Conservation (phyloP, 2,329 filamentous ascomycete species). For the Fusarium stilboides region DNA sequence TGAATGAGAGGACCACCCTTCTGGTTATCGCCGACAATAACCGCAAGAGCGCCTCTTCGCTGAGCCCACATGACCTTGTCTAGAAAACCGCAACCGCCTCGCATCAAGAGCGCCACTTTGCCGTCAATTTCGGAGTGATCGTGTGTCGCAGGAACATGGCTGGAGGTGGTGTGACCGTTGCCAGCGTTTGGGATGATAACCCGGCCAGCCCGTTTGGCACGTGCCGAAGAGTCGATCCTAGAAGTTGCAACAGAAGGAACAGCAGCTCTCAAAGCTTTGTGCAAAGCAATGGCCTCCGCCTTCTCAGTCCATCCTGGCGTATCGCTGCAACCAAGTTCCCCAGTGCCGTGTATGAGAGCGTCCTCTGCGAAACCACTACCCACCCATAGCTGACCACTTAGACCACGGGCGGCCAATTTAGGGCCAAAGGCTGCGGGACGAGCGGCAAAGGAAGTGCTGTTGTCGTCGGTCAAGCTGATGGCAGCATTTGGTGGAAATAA, state of each 20-base stretch:
- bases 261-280: conserved; percentile 56
- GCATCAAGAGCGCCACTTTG: conserved; percentile 91
- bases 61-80: conserved; percentile 99
- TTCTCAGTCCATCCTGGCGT: conserved; percentile 87
- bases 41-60: conserved; percentile 85
- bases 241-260: conserved; percentile 42
- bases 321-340: conserved; percentile 95
- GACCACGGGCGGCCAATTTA: conserved; percentile 78
- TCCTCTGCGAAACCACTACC: conserved; percentile 93
- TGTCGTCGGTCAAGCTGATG: conserved; percentile 97
- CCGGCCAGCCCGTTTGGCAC: conserved; percentile 51
- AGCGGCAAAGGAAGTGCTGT: conserved; percentile 96
- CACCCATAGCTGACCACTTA: conserved; percentile 94
- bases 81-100: conserved; percentile 94
- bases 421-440: conserved; percentile 95
- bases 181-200: conserved; percentile 54
- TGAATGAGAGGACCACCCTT: conserved; percentile 91
- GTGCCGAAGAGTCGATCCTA: conserved; percentile 38
- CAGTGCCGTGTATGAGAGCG: conserved; percentile 73
- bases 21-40: conserved; percentile 95
- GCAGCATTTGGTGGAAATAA: conserved; percentile 96
- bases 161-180: conserved; percentile 61
- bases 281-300: conserved; percentile 62
- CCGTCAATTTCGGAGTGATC: conserved; percentile 93
- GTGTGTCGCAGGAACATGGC: conserved; percentile 87